Conservation (phyloP, 2,329 filamentous ascomycete species). For the Mycosphaerella sp. region DNA sequence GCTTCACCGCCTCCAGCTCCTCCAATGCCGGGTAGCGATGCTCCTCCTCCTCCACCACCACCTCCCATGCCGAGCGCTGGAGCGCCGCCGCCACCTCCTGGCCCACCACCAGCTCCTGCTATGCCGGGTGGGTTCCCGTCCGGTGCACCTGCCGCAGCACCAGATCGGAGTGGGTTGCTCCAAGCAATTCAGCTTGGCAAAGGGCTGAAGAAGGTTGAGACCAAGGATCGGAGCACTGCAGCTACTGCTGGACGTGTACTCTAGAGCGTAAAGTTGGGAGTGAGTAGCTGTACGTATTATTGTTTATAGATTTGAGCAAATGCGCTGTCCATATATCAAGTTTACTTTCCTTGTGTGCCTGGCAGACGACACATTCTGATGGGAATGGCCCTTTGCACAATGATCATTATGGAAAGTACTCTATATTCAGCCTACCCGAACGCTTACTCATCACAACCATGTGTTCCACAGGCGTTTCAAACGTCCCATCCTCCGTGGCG, state of each 20-base stretch:
- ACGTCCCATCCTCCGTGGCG: no score
- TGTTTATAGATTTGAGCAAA: not conserved
- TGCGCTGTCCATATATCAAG: no score
- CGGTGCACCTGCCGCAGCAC: constrained; percentile 36
- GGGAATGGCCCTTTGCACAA: no score
- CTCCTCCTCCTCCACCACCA: constrained; percentile 48
- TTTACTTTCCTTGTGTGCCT: no score
- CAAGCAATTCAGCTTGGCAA: constrained; percentile 77
- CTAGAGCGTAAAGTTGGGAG: constrained; percentile 12
- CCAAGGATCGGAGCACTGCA: constrained; percentile 74
- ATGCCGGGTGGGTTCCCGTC: constrained; percentile 20
- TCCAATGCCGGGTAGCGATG: constrained; percentile 40
- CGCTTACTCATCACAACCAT: no score
- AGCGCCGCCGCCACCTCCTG: constrained; percentile 43
- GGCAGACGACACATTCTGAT: no score
- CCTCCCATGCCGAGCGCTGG: constrained; percentile 28
- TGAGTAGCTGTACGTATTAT: constrained; percentile 4
- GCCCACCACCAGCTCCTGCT: constrained; percentile 39
- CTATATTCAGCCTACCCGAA: no score
- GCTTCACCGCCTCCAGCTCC: constrained; percentile 41
- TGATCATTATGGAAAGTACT: no score
- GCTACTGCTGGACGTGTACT: constrained; percentile 68
- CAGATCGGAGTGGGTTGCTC: constrained; percentile 56
- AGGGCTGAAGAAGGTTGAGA: constrained; percentile 76
- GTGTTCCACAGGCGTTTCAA: no score